These are phyloP conservation scores for Senecio squalidus DNA, from an alignment of 140 eudicot species.

Conservation along the genomic window DNA sequence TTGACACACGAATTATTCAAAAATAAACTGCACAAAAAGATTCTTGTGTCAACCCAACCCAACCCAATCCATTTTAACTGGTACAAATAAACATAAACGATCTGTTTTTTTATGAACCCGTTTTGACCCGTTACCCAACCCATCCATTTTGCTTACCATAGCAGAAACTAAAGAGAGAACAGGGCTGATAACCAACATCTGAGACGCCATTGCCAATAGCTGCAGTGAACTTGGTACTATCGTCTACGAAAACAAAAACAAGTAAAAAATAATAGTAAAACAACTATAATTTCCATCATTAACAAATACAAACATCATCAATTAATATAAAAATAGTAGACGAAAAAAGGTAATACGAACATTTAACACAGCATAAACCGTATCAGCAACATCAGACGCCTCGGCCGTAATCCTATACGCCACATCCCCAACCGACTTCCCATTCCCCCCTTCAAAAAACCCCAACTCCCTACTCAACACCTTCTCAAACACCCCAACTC, in stretches of 20 bases:
- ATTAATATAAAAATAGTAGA: too few species aligned
- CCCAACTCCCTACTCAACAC: constrained; percentile 82
- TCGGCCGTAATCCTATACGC: constrained; percentile 88
- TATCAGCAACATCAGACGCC: constrained; percentile 86
- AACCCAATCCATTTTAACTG: background rate
- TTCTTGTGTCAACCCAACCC: background rate
- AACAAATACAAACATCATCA: background rate
- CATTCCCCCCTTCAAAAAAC: constrained; percentile 71
- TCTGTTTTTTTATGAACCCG: too few species aligned
- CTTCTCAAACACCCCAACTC: constrained; percentile 66
- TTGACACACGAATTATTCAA: background rate
- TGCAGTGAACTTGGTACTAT: constrained; percentile 79
- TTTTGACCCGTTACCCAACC: background rate
- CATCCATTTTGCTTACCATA: constrained; percentile 44
- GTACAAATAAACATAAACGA: background rate
- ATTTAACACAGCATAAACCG: constrained; percentile 60
- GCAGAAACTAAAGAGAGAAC: constrained; percentile 63
- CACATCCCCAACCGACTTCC: constrained; percentile 66
- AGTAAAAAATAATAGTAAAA: background rate
- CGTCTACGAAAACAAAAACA: constrained; percentile 43
- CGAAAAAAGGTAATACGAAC: too few species aligned
- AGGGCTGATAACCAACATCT: constrained; percentile 86
- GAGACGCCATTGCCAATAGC: constrained; percentile 78
- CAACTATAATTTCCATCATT: too few species aligned
- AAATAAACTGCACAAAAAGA: background rate